phyloP scores from a whole-genome alignment of 441 rosid species.

The Dalechampia spathulata region DNA sequence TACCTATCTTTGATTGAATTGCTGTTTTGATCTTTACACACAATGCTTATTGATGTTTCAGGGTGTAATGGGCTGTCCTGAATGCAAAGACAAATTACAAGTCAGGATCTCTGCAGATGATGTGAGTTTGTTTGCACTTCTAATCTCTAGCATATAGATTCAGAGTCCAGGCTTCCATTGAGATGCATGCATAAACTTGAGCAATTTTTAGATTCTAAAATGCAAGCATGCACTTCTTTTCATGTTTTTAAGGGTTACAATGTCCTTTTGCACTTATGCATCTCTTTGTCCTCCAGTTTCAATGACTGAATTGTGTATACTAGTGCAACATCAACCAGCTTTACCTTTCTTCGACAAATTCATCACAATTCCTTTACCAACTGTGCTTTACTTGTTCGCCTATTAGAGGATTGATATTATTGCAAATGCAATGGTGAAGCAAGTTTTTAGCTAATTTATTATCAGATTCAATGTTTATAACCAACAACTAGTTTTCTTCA shows the following conservation, averaged over 20 bases:
- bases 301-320: too few species aligned
- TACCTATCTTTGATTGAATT: slow-evolving; percentile 4
- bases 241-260: neutral
- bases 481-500: slow-evolving; percentile 1
- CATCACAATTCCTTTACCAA: neutral
- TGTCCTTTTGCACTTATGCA: too few species aligned
- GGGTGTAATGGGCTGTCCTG: slow-evolving; percentile 93
- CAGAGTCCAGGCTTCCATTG: neutral
- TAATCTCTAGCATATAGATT: slow-evolving; percentile 1
- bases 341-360: slow-evolving; percentile 1
- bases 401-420: neutral
- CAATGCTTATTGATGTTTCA: slow-evolving; percentile 27
- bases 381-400: neutral
- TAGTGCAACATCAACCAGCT: slow-evolving; percentile 7
- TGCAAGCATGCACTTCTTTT: neutral
- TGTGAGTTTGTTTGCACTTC: slow-evolving; percentile 36
- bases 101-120: slow-evolving; percentile 90
- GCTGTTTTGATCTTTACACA: slow-evolving; percentile 14
- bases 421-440: neutral
- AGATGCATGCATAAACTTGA: slow-evolving; percentile 2
- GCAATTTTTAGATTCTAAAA: neutral
- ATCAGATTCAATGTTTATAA: neutral
- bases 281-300: neutral
- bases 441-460: neutral
- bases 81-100: slow-evolving; percentile 83